phyloP scores from a whole-genome alignment of 176 grass and related monocot genomes.

The Coix lacrymajobi region DNA sequence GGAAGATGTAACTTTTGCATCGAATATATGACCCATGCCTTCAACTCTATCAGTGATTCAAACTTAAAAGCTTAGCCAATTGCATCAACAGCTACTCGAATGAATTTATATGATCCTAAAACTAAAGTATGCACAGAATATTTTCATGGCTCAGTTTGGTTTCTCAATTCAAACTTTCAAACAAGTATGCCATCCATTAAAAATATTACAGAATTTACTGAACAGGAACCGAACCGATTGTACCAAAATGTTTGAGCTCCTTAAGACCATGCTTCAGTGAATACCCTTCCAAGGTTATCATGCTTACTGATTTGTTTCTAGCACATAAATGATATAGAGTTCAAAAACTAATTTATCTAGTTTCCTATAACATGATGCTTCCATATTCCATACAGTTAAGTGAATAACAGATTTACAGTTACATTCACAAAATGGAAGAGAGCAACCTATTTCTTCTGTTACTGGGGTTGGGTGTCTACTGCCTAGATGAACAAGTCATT shows the following conservation, averaged over 20 bases:
- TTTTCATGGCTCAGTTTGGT: background rate
- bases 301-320: background rate
- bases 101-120: background rate
- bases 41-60: background rate
- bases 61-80: background rate
- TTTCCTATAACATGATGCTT: background rate
- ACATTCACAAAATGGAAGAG: background rate
- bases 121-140: background rate
- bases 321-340: background rate
- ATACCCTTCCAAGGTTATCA: background rate
- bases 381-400: background rate
- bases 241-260: background rate
- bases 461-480: background rate
- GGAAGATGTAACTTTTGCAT: background rate
- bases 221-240: background rate
- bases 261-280: background rate
- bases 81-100: background rate
- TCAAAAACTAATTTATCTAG: background rate
- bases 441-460: background rate
- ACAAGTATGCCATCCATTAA: background rate
- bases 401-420: conserved; percentile 26
- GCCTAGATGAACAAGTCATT: background rate
- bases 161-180: background rate
- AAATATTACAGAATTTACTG: background rate
- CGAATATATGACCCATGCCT: background rate